phyloP scores from a whole-genome alignment of 129 eudicot species.

The Ambrosia artemisiifolia region DNA sequence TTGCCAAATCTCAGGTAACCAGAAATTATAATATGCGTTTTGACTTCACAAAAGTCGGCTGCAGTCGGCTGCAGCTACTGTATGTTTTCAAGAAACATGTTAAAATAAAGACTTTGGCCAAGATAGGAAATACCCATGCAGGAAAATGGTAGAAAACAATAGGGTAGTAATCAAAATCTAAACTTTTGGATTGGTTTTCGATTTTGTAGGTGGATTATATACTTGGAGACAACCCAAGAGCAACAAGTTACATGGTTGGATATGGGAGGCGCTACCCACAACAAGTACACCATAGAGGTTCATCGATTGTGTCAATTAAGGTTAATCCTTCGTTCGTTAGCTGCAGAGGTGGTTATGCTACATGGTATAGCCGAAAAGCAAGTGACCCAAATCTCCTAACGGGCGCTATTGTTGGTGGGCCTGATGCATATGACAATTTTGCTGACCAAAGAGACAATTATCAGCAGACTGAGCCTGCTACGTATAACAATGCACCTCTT shows the following conservation, averaged over 20 bases:
- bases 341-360: constrained; percentile 60
- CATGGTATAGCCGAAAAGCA: constrained; percentile 48
- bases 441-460: constrained; percentile 39
- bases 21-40: not conserved
- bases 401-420: constrained; percentile 41
- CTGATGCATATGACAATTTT: constrained; percentile 34
- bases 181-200: not conserved
- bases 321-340: constrained; percentile 45
- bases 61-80: not conserved
- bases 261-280: constrained; percentile 48
- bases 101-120: not conserved
- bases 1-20: constrained; percentile 66
- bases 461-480: constrained; percentile 93
- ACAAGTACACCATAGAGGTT: constrained; percentile 64
- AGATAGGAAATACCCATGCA: not conserved
- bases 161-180: constrained; percentile 18
- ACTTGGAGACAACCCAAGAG: constrained; percentile 59
- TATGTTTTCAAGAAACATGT: not conserved
- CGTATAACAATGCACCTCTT: constrained; percentile 96
- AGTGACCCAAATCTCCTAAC: constrained; percentile 42
- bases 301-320: constrained; percentile 54
- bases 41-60: constrained; percentile 9
- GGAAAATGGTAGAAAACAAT: not conserved
- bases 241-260: constrained; percentile 65
- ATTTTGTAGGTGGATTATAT: constrained; percentile 52